Evolutionary conservation across 106 monocot species (phyloP).

Genomic region (Dendrobium nobile): DNA sequence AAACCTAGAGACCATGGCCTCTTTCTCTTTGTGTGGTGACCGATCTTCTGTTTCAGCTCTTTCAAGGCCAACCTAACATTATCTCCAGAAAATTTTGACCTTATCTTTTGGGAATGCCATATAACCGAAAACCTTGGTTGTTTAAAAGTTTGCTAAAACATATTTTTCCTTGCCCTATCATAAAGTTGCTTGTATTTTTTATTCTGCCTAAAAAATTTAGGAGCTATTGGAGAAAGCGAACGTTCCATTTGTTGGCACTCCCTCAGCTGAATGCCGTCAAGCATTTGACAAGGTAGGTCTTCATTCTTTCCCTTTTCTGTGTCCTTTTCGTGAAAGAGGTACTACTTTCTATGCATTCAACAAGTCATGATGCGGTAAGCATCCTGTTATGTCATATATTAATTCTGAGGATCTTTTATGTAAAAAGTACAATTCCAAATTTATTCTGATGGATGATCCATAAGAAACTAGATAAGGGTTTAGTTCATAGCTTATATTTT

Average conservation of each 20-base stretch:
- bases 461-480: neutral
- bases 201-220: constrained; percentile 24
- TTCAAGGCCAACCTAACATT: neutral
- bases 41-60: neutral
- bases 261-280: constrained; percentile 50
- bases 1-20: neutral
- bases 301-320: neutral
- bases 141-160: neutral
- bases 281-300: constrained; percentile 88
- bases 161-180: neutral
- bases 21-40: neutral
- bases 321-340: too few relatives aligned
- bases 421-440: neutral
- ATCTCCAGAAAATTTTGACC: neutral
- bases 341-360: neutral
- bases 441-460: neutral
- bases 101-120: neutral
- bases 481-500: neutral
- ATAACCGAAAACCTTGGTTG: neutral
- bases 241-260: constrained; percentile 85
- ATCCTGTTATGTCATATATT: neutral
- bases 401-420: neutral
- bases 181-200: neutral
- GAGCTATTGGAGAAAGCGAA: constrained; percentile 83
- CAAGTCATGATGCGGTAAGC: neutral